Base-by-base conservation (phyloP, 768 basidiomycete species). In the Suillus americanus region DNA sequence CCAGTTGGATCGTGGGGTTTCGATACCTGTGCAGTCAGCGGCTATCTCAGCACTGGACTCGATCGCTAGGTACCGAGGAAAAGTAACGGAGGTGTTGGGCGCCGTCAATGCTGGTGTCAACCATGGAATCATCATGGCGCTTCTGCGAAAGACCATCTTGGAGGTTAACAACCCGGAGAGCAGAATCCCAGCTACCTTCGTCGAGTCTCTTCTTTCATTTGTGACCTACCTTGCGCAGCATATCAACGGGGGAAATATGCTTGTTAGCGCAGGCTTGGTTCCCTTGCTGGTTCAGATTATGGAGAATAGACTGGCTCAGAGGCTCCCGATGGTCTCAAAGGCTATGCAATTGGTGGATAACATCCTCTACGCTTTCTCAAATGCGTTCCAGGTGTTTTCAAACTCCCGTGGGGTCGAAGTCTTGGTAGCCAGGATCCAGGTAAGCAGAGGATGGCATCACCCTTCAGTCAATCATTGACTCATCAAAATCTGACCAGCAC, bases 91-190 rank as follows among this genome's bases (percentile, higher is more conserved):
- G 72, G 94, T 97, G 45, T 77, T 97, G 54, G 89, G 90, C 5
- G 90, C 95, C 1, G 86, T 99, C 43, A 97, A 97, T 73, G 96
- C 94, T 30, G 94, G 94, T 51, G 94, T 98, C 62, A 97, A 95
- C 71, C 97, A 99, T 72, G 97, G 97, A 14, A 90, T 95, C 46
- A 76, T 99, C 30, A 94, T 99, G 89, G 89, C 91, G 35, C 81
- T 95, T 41, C 83, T 98, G 62, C 86, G 95, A 66, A 90, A 88
- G 77, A 91, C 92, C 28, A 89, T 94, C 20, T 74, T 82, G 20
- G 90, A 94, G 65, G 86, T 95, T 25, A 82, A 85, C 62, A 84
- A 85, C 63, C 81, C 88, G 1, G 83, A 88, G 28, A 91, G 87
- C 38, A 86, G 78, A 28, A 77, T 90, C 37, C 88, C 89, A 12